phyloP scores from a whole-genome alignment of 2,329 filamentous ascomycete species.

The Sporothrix phasma region DNA sequence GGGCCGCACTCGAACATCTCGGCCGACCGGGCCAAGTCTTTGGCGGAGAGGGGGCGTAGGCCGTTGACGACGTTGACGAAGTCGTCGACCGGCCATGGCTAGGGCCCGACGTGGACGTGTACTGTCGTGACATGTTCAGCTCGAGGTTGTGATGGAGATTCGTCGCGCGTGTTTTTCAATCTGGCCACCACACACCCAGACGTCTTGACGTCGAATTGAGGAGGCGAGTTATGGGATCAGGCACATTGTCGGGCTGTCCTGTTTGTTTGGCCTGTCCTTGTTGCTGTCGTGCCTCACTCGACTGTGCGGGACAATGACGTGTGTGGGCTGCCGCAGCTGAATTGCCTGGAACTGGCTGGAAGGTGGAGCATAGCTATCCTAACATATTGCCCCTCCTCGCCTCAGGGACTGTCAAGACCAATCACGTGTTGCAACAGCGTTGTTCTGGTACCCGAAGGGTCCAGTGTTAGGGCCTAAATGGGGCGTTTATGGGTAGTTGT shows the following conservation, averaged over 20 bases:
- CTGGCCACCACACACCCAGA: too few species aligned
- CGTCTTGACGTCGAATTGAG: too few species aligned
- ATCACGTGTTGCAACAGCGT: neutral
- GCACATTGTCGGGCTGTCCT: neutral
- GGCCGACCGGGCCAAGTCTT: slow-evolving; percentile 67
- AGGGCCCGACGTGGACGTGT: neutral
- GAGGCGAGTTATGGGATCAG: neutral
- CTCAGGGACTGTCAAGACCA: neutral
- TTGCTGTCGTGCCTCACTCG: neutral
- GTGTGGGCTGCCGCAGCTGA: neutral
- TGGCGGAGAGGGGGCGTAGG: slow-evolving; percentile 50
- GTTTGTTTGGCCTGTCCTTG: too few species aligned
- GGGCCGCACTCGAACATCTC: slow-evolving; percentile 73
- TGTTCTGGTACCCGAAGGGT: neutral
- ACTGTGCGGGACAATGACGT: neutral
- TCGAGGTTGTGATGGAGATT: too few species aligned
- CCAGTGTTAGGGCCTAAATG: neutral
- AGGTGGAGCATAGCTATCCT: neutral
- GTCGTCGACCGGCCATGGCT: neutral
- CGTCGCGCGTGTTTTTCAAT: too few species aligned
- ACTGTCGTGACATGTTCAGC: too few species aligned
- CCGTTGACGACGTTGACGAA: neutral
- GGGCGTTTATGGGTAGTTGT: neutral
- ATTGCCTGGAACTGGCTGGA: slow-evolving; percentile 2
- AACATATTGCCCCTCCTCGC: neutral